Conservation (phyloP, 345 rosid genomes). For the Angophora floribunda region DNA sequence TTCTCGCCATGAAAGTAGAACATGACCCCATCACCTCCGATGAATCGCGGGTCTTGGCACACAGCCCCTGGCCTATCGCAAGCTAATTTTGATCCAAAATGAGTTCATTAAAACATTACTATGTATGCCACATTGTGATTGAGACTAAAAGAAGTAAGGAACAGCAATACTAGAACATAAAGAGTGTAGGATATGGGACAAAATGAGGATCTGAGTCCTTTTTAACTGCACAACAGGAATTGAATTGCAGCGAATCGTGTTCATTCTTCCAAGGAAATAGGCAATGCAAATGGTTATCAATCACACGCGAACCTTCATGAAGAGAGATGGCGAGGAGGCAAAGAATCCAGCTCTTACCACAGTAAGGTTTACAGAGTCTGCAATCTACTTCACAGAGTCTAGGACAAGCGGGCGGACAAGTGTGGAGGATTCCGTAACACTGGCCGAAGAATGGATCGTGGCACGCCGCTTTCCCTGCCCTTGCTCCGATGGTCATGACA, state of each 20-base stretch:
- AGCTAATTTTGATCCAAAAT: neutral
- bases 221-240: neutral
- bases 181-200: neutral
- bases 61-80: constrained; percentile 1
- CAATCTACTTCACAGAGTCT: constrained; percentile 5
- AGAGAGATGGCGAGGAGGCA: neutral
- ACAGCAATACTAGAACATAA: neutral
- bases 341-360: neutral
- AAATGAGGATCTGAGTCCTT: neutral
- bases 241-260: neutral
- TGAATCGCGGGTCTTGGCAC: constrained; percentile 18
- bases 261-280: neutral
- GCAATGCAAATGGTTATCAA: neutral
- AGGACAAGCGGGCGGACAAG: constrained; percentile 11
- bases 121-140: neutral
- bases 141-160: neutral
- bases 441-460: neutral
- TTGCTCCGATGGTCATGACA: neutral
- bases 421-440: constrained; percentile 7
- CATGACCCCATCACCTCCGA: constrained; percentile 15
- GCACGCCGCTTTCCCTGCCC: neutral
- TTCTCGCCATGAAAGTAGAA: constrained; percentile 22
- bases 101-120: neutral
- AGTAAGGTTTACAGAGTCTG: constrained; percentile 1
- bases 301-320: neutral